Evolutionary conservation across 2,329 filamentous ascomycete genomes (phyloP), one percentile per base, ranked within the genome.

Genomic region (Venturia asperata): DNA sequence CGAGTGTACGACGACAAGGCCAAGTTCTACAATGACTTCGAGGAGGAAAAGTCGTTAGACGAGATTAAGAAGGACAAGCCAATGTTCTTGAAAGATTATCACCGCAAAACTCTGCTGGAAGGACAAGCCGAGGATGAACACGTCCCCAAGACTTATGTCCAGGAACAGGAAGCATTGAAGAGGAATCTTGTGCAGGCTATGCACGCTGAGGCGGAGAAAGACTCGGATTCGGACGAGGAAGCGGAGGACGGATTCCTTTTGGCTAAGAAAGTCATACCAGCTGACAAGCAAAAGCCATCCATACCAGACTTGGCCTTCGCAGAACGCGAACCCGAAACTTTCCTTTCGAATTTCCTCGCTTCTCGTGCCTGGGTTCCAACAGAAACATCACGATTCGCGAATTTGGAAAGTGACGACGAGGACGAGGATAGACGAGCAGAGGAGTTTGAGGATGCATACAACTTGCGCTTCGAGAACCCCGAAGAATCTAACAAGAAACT

Each of bases 301-400:
- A 47, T 64, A 49, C 74, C 82, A 62, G 81, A 90, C 65, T 80
- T 96, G 55, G 81, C 85, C 61, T 83, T 85, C 66, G 92, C 94
- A 45, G 90, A 96, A 71, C 89, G 91, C 74, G 87, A 99, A 73
- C 94, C 93, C 0, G 93, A 97, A 72, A 88, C 85, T 0, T 99
- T 91, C 74, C 80, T 99, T n/a, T 93, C 91, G 64, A 96, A 97
- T 75, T 99, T 96, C 78, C 85, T 99, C 84, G 85, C 89, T n/a
- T 84, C 92, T 9, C 87, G 92, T 66, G 93, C 92, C 19, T 99
- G 94, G 94, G 84, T 93, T 7, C 85, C 89, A 0, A 83, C 84
- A 11, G 85, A 84, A 63, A 82, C 81, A 52, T 81, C 84, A 27
- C 83, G 83, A 52, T 92, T 90, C 77, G 82, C 92, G 70, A 90